These are phyloP conservation scores for Trichoderma sp. DNA, from an alignment of 2,329 filamentous ascomycete genomes.

Conservation along the genomic window DNA sequence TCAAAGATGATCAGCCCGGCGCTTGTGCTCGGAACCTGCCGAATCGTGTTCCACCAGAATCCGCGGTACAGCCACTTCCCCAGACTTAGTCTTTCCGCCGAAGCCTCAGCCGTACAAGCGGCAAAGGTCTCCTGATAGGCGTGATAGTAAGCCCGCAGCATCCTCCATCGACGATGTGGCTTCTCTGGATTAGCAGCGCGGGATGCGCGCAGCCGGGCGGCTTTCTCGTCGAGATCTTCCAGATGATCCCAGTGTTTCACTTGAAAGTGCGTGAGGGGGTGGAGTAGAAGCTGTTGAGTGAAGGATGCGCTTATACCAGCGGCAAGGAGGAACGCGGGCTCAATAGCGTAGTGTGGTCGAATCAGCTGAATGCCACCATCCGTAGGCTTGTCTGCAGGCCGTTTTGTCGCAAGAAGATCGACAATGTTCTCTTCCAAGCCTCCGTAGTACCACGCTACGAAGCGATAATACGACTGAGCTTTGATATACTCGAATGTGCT, in stretches of 20 bases:
- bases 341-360: slow-evolving; percentile 73
- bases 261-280: slow-evolving; percentile 72
- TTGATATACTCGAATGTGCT: slow-evolving; percentile 77
- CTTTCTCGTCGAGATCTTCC: slow-evolving; percentile 69
- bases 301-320: slow-evolving; percentile 72
- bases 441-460: slow-evolving; percentile 72
- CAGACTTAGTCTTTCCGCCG: slow-evolving; percentile 58
- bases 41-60: slow-evolving; percentile 72
- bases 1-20: slow-evolving; percentile 81
- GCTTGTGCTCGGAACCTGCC: slow-evolving; percentile 76
- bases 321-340: slow-evolving; percentile 71
- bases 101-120: slow-evolving; percentile 62
- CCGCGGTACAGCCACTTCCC: slow-evolving; percentile 69
- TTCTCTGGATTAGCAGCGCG: slow-evolving; percentile 39
- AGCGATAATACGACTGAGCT: slow-evolving; percentile 70
- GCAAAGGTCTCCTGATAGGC: slow-evolving; percentile 71
- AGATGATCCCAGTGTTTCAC: slow-evolving; percentile 73
- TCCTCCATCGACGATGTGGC: slow-evolving; percentile 50
- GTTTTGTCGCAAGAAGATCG: slow-evolving; percentile 53
- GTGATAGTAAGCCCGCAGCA: slow-evolving; percentile 68
- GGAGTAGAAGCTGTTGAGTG: slow-evolving; percentile 69
- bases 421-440: slow-evolving; percentile 57
- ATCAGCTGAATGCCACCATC: slow-evolving; percentile 56
- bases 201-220: slow-evolving; percentile 49
- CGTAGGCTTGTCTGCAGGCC: slow-evolving; percentile 40